Evolutionary conservation across 176 grass and related monocot species (phyloP).

Genomic region (Metroxylon sagu): DNA sequence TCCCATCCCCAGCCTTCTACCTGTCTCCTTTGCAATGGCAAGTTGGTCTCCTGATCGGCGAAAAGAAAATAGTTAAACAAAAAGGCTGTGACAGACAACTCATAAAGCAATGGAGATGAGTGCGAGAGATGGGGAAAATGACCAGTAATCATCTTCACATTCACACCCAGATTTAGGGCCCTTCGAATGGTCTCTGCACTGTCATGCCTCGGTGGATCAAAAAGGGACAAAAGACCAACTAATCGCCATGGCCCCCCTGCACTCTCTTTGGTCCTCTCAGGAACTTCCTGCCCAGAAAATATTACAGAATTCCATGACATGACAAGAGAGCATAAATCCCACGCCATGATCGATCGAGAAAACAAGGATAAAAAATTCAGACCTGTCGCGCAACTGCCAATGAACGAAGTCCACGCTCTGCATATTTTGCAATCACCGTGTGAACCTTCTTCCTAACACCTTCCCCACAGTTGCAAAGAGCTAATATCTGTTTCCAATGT

Average conservation of each 20-base stretch:
- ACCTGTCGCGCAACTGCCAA: constrained; percentile 1
- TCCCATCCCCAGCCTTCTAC: constrained; percentile 10
- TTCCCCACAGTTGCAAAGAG: neutral
- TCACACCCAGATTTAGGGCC: constrained; percentile 4
- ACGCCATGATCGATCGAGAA: no score
- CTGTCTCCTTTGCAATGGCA: no score
- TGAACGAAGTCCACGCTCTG: neutral
- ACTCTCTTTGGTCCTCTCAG: constrained; percentile 1
- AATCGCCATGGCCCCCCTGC: no score
- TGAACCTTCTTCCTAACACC: neutral
- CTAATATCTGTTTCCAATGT: constrained; percentile 1
- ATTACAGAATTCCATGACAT: no score
- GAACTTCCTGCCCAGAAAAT: constrained; percentile 1
- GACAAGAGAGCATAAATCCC: no score
- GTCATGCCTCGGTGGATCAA: constrained; percentile 11
- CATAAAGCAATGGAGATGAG: no score
- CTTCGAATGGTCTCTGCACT: constrained; percentile 3
- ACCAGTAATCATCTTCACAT: constrained; percentile 16
- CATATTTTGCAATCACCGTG: neutral
- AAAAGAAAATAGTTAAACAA: no score
- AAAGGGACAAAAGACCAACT: constrained; percentile 9
- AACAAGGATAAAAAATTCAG: no score
- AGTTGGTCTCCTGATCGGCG: no score
- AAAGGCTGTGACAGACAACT: no score
- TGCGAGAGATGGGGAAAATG: no score